These are phyloP conservation scores for Fusarium musae DNA, from an alignment of 2,329 filamentous ascomycete species.

Conservation along the genomic window DNA sequence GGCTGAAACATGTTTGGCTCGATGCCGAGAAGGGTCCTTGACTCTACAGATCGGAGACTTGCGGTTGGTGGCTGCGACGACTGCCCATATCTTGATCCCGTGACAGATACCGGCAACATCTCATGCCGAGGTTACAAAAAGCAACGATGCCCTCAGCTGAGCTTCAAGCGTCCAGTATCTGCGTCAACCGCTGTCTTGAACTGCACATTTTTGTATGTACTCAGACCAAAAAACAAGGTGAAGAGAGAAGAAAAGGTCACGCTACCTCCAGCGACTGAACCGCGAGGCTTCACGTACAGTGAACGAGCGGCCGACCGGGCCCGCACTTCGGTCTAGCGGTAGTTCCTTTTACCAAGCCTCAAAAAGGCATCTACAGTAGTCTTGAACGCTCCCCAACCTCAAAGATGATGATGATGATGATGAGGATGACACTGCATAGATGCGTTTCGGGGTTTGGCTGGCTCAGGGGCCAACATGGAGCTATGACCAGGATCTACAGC, in stretches of 20 bases:
- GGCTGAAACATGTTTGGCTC: background rate
- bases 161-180: background rate
- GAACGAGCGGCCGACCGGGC: background rate
- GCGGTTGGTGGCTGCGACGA: background rate
- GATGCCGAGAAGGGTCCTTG: background rate
- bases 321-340: background rate
- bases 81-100: background rate
- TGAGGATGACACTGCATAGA: background rate
- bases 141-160: background rate
- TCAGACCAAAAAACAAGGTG: background rate
- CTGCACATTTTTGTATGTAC: too few relatives aligned
- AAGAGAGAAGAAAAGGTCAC: too few relatives aligned
- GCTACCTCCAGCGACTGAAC: background rate
- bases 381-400: background rate
- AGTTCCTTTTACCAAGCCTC: background rate
- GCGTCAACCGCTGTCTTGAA: background rate
- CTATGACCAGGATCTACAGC: conserved; percentile 1
- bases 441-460: background rate
- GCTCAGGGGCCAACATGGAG: background rate
- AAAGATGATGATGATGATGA: background rate
- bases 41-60: background rate
- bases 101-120: background rate
- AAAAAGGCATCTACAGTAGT: background rate
- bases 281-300: background rate
- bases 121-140: background rate